These are phyloP conservation scores for Xylaria sp. DNA, from an alignment of 2,329 filamentous ascomycete genomes.

Conservation along the genomic window DNA sequence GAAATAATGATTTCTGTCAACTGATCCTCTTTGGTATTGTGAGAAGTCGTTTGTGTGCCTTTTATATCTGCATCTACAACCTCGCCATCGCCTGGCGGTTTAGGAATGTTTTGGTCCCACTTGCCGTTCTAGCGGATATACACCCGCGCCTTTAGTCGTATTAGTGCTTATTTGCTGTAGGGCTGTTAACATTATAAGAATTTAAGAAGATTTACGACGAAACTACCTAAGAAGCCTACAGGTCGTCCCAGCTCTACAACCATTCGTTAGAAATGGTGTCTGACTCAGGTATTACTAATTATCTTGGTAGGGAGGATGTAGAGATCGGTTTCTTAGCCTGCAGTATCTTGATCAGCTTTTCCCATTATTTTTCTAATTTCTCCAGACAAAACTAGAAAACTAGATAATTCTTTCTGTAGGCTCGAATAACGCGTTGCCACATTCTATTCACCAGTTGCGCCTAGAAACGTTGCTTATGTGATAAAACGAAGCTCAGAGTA, in stretches of 20 bases:
- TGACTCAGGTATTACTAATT: not conserved
- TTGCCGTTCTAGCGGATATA: not conserved
- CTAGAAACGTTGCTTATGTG: not conserved
- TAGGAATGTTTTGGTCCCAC: too few species aligned
- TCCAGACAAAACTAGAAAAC: too few species aligned
- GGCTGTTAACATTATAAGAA: not conserved
- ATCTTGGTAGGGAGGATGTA: not conserved
- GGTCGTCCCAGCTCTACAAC: too few species aligned
- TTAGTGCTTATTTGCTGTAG: not conserved
- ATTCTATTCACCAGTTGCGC: not conserved
- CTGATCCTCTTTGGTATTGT: too few species aligned
- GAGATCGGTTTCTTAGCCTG: not conserved
- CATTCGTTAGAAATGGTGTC: too few species aligned
- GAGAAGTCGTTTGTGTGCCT: too few species aligned
- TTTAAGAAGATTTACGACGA: too few species aligned
- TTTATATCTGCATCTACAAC: too few species aligned
- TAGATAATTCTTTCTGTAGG: not conserved
- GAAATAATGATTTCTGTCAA: not conserved
- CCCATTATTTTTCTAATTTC: not conserved
- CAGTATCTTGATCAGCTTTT: not conserved
- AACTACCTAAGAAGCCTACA: too few species aligned
- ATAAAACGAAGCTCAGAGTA: not conserved
- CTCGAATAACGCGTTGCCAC: not conserved
- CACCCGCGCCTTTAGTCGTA: not conserved
- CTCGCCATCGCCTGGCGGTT: too few species aligned